Percentiles rank a stretch among this genome's conserved stretches.
Evolutionary conservation across 768 basidiomycete species (phyloP).

Genomic region (Suillus americanus): DNA sequence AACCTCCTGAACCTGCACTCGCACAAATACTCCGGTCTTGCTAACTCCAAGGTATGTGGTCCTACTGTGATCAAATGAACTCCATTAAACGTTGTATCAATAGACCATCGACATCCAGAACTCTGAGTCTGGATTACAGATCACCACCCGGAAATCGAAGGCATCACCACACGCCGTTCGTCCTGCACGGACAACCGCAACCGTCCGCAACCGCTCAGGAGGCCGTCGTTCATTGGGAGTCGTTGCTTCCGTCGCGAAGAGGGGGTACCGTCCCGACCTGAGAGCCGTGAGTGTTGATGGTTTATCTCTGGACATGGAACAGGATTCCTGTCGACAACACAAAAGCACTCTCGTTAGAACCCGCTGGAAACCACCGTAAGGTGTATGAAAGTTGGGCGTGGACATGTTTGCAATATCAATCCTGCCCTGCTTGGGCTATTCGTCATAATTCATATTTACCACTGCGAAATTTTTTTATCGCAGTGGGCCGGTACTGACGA

Average conservation of each 20-base stretch:
- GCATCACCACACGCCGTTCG: slow-evolving; percentile 52
- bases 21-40: slow-evolving; percentile 88
- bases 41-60: slow-evolving; percentile 70
- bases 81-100: slow-evolving; percentile 4
- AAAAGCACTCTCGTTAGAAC: slow-evolving; percentile 88
- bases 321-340: slow-evolving; percentile 4
- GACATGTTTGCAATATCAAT: slow-evolving; percentile 86
- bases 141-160: slow-evolving; percentile 66
- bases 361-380: slow-evolving; percentile 67
- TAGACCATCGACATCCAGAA: slow-evolving; percentile 70
- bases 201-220: slow-evolving; percentile 69
- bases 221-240: slow-evolving; percentile 69
- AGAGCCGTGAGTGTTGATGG: slow-evolving; percentile 56
- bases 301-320: not conserved
- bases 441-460: slow-evolving; percentile 17
- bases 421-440: slow-evolving; percentile 20
- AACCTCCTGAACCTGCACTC: slow-evolving; percentile 88
- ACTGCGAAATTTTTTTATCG: slow-evolving; percentile 13
- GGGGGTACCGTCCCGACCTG: slow-evolving; percentile 77
- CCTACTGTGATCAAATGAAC: not conserved
- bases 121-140: slow-evolving; percentile 52
- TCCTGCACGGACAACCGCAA: slow-evolving; percentile 45
- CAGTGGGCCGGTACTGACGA: slow-evolving; percentile 34
- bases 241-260: slow-evolving; percentile 56
- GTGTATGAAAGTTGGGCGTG: slow-evolving; percentile 87